Base-by-base conservation (phyloP, 495 filamentous ascomycete species). In the Aspergillus cavernicola region DNA sequence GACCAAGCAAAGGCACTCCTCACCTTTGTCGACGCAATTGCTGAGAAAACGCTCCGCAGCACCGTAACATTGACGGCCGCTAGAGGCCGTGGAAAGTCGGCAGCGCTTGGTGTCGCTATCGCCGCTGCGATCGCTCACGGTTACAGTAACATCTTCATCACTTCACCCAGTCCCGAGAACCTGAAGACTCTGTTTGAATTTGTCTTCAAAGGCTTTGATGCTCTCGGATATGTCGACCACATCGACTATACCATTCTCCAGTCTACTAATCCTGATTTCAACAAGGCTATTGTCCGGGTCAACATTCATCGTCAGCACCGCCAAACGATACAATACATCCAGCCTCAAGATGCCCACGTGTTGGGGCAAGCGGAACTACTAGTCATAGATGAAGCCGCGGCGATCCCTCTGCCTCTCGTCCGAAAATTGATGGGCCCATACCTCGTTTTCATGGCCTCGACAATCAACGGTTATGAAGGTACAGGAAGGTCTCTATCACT, bases 111-210 rank as follows among this genome's bases (percentile, higher is more conserved):
- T 63, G 82, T 99, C 49, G 89, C 95, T 13, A 88, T 99, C 53
- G 91, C 95, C 33, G 90, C 95, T 8, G 95, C 95, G 12, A 79
- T 97, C 50, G 92, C 92, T 0, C 88, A 97, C 62, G 95, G 95
- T 16, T 99, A 99, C 65, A 95, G 89, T 73, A 99, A 99, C 66
- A 95, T 99, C 61, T 99, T 99, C 75, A 96, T 99, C 64, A 99
- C 95, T 2, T 99, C 95, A 19, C 95, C 95, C 13, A 96, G 89
- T 56, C 95, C 95, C 2, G 95, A 97, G 74, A 99, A 97, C 70
- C 78, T 99, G 74, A 97, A 97, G 72, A 97, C 95, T 0, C 75
- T 97, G 18, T 99, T 99, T 66, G 90, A 97, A 62, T 99, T 99
- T 56, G 82, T 97, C 1, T 99, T 99, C 79, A 97, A 96, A 67